Evolutionary conservation across 2,329 filamentous ascomycete species (phyloP).

Genomic region (Fusarium acutatum): DNA sequence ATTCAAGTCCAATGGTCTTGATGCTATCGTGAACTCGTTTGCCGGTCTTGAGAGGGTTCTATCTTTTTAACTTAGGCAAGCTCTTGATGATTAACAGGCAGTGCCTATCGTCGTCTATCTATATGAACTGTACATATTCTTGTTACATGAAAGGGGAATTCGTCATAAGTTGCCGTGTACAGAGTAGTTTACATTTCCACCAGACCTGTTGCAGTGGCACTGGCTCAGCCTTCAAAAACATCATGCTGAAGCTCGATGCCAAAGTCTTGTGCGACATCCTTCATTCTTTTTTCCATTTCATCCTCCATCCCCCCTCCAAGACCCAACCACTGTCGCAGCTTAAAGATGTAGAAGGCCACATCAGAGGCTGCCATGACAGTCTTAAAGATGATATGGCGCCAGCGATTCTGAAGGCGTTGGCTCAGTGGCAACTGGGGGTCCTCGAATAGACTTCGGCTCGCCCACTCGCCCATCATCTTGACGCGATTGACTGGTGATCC

Average conservation of each 20-base stretch:
- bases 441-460: constrained; percentile 82
- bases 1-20: background rate
- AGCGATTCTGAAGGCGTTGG: constrained; percentile 74
- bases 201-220: background rate
- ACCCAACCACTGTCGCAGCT: constrained; percentile 79
- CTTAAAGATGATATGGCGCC: constrained; percentile 83
- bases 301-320: constrained; percentile 90
- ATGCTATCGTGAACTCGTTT: background rate
- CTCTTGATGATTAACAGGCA: background rate
- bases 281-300: constrained; percentile 89
- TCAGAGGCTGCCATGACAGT: constrained; percentile 80
- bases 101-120: constrained; percentile 23
- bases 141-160: background rate
- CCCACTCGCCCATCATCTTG: constrained; percentile 94
- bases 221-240: constrained; percentile 79
- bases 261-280: constrained; percentile 86
- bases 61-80: background rate
- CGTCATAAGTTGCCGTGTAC: constrained; percentile 19
- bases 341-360: constrained; percentile 82
- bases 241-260: constrained; percentile 90
- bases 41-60: background rate
- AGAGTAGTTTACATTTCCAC: background rate
- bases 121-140: constrained; percentile 14
- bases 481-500: constrained; percentile 90
- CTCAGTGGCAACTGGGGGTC: constrained; percentile 69